phyloP scores from a whole-genome alignment of 164 flowering plant genomes.

The Kalanchoe fedtschenkoi region DNA sequence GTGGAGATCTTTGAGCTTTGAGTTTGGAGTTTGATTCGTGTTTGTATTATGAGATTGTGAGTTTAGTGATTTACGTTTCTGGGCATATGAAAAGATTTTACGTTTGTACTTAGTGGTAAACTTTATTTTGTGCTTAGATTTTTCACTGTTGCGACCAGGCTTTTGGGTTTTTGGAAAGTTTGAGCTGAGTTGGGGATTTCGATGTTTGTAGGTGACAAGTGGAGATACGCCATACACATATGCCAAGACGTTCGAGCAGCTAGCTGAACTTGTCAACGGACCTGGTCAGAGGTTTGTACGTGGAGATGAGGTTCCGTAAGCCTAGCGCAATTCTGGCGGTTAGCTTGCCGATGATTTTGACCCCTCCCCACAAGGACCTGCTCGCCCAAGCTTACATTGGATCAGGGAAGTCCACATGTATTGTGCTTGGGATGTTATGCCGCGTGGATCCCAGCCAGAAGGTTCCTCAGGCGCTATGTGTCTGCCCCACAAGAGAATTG shows the following conservation, averaged over 20 bases:
- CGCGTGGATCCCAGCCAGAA: constrained; percentile 57
- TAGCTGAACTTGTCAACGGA: constrained; percentile 68
- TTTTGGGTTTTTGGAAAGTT: not conserved
- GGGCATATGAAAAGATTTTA: no score
- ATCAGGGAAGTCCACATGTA: constrained; percentile 93
- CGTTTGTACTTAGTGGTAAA: no score
- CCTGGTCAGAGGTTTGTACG: constrained; percentile 63
- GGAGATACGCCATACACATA: constrained; percentile 77
- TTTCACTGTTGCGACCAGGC: no score
- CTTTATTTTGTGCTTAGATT: no score
- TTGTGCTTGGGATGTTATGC: constrained; percentile 90
- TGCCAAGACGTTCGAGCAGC: constrained; percentile 68
- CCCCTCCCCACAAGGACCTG: constrained; percentile 66
- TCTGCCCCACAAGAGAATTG: constrained; percentile 88
- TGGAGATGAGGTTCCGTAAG: constrained; percentile 68
- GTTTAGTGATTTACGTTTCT: no score
- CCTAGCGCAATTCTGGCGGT: constrained; percentile 88
- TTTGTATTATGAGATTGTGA: no score
- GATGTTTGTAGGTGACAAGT: constrained; percentile 38
- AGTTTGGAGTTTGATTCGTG: not conserved
- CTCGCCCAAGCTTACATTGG: constrained; percentile 97
- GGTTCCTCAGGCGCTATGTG: constrained; percentile 84
- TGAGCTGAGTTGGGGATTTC: not conserved
- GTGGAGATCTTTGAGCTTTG: not conserved
- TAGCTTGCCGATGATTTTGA: constrained; percentile 86